A percentile compares a stretch with the other conserved stretches of the same genome.
These are phyloP conservation scores for Strobilomyces confusus DNA, from an alignment of 768 basidiomycete genomes.

Conservation along the genomic window DNA sequence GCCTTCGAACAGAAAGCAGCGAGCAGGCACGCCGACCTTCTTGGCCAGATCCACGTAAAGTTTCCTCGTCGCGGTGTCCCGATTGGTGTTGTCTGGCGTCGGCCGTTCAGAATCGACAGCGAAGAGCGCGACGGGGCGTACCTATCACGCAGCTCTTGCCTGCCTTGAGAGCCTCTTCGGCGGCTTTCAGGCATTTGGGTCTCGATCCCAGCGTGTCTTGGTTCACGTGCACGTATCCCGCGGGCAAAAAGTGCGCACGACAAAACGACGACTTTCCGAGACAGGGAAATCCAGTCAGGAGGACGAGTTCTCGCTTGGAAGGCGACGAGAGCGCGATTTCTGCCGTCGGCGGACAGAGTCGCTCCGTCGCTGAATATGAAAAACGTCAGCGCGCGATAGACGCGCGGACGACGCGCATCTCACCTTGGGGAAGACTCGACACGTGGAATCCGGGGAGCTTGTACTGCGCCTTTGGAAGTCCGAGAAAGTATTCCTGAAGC, in stretches of 20 bases:
- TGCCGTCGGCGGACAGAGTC: conserved; percentile 15
- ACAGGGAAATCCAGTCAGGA: conserved; percentile 61
- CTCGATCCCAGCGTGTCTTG: conserved; percentile 80
- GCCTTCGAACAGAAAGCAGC: conserved; percentile 75
- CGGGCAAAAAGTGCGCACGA: conserved; percentile 57
- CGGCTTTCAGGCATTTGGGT: conserved; percentile 66
- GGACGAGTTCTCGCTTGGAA: conserved; percentile 42
- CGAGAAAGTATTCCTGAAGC: conserved; percentile 77
- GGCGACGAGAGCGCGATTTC: conserved; percentile 9
- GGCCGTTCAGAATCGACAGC: not conserved
- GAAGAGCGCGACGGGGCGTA: conserved; percentile 28
- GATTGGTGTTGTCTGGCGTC: conserved; percentile 84
- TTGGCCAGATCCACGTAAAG: conserved; percentile 67
- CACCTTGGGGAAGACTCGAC: conserved; percentile 37
- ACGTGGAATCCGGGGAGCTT: conserved; percentile 68
- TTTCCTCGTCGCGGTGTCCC: conserved; percentile 63
- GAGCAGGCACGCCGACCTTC: conserved; percentile 46
- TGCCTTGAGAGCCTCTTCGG: conserved; percentile 48
- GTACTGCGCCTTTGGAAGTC: conserved; percentile 38
- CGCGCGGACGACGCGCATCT: conserved; percentile 1
- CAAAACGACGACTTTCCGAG: conserved; percentile 85
- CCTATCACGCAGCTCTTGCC: conserved; percentile 77
- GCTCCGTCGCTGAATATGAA: conserved; percentile 37
- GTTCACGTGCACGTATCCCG: conserved; percentile 79
- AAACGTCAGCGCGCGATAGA: not conserved